Conservation (phyloP, 208 protist species). For the Vickermania ingenoplastis region DNA sequence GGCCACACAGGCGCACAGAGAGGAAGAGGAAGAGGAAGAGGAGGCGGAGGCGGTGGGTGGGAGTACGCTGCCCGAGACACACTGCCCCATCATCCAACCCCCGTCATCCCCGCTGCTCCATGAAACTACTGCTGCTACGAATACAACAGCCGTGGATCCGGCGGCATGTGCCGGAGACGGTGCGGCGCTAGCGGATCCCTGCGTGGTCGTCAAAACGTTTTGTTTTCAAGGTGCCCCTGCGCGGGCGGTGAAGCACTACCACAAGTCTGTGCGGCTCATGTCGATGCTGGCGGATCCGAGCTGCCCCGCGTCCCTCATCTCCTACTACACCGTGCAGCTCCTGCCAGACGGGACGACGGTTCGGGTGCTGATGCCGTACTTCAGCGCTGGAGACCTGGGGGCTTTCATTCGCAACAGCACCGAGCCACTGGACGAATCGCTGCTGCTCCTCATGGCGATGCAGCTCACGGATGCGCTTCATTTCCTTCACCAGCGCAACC, state of each 20-base stretch:
- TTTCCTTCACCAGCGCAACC: conserved; percentile 69
- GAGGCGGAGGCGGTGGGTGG: too few species aligned
- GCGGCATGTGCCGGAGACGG: too few species aligned
- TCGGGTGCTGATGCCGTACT: conserved; percentile 69
- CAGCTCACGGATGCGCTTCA: conserved; percentile 42
- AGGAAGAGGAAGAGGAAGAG: too few species aligned
- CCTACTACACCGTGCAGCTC: conserved; percentile 69
- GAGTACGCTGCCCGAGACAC: too few species aligned
- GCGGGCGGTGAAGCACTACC: conserved; percentile 33
- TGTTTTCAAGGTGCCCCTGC: conserved; percentile 13
- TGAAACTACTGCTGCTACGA: too few species aligned
- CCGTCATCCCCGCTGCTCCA: too few species aligned
- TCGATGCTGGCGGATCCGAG: conserved; percentile 32
- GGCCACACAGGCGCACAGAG: too few species aligned
- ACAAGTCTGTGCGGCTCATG: conserved; percentile 67
- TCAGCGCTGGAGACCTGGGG: conserved; percentile 48
- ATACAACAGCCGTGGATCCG: too few species aligned
- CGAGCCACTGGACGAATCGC: conserved; percentile 35
- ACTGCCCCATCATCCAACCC: too few species aligned
- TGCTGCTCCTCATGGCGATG: conserved; percentile 44
- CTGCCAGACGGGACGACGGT: conserved; percentile 28
- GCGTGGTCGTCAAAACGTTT: conserved; percentile 62
- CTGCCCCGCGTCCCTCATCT: conserved; percentile 27
- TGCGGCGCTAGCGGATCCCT: too few species aligned
- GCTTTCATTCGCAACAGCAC: conserved; percentile 26